These are phyloP conservation scores for Moniliophthora roreri DNA, from an alignment of 1,284 basidiomycete genomes.

Conservation along the genomic window DNA sequence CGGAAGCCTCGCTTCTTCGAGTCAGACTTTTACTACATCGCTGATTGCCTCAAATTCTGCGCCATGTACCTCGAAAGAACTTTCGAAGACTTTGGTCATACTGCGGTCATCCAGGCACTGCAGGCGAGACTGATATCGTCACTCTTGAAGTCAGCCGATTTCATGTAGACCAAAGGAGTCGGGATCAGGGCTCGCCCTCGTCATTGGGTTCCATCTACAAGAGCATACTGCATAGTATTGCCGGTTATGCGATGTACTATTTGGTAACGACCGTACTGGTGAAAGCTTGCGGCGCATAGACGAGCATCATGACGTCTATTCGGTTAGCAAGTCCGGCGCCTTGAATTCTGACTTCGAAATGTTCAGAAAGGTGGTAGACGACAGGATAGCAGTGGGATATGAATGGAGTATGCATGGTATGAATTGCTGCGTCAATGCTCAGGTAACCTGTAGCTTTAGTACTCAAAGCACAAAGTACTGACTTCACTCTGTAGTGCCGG, in stretches of 20 bases:
- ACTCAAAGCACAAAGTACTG: neutral
- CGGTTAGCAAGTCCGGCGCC: neutral
- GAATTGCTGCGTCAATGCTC: neutral
- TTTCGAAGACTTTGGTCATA: neutral
- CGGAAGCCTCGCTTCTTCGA: neutral
- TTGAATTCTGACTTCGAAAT: neutral
- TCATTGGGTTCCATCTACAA: neutral
- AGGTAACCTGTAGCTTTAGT: neutral
- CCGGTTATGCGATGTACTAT: neutral
- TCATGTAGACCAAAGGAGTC: neutral
- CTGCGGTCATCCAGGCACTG: neutral
- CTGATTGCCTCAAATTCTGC: neutral
- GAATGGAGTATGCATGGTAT: slow-evolving; percentile 1
- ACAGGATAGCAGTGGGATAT: neutral
- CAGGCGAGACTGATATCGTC: neutral
- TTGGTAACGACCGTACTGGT: neutral
- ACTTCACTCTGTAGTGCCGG: neutral
- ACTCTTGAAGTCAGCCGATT: neutral
- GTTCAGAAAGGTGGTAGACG: neutral
- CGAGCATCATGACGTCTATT: neutral
- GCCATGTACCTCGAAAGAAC: neutral
- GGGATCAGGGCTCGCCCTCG: neutral
- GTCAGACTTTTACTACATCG: neutral
- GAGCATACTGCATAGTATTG: neutral
- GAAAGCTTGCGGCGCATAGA: neutral